Base-by-base conservation (phyloP, 176 grass and related monocot species). In the Saccharum officinarum region DNA sequence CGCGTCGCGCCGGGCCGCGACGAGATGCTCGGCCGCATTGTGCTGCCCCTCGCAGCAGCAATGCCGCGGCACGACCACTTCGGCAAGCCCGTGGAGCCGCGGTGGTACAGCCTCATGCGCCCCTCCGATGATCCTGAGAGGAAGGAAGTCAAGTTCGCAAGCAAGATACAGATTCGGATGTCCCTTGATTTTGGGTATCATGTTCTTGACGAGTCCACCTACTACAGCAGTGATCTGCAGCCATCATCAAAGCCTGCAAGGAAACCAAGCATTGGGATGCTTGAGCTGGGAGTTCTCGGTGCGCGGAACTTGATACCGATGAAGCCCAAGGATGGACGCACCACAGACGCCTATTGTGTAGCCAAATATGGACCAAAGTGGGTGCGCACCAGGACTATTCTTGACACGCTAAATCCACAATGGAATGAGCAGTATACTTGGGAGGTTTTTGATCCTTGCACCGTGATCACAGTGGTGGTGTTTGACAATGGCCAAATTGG, bases 381-480 rank as follows among this genome's bases (percentile, higher is more conserved):
- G 95, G 87, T 95, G 83, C 93, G 93, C 70, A 98, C 95, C 4
- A 94, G 95, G 39, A 98, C 95, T 12, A 88, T 98, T 46, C 62
- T 98, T 30, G 54, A 93, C 77, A 93, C 89, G 2, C 83, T 95
- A 47, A 86, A 88, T 68, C 95, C 95, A 4, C 93, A 95, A 33
- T 98, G 95, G 95, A 93, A 98, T 25, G 95, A 98, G 85, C 95
- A 98, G 79, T 95, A 95, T 76, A 98, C 93, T 2, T 98, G 95
- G 95, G 95, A 98, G 89, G 95, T 98, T 13, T 98, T 93, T 14
- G 95, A 98, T 78, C 95, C 95, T 2, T 98, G 93, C 83, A 98
- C 96, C 10, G 93, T 98, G 17, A 79, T 98, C 54, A 95, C 95
- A 1, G 81, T 98, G 20, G 93, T 90, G 4, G 95, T 95, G 23